A percentile compares a stretch with the other conserved stretches of the same genome.
Evolutionary conservation across 768 basidiomycete genomes (phyloP).

Genomic region (Xerocomellus chrysenteron): DNA sequence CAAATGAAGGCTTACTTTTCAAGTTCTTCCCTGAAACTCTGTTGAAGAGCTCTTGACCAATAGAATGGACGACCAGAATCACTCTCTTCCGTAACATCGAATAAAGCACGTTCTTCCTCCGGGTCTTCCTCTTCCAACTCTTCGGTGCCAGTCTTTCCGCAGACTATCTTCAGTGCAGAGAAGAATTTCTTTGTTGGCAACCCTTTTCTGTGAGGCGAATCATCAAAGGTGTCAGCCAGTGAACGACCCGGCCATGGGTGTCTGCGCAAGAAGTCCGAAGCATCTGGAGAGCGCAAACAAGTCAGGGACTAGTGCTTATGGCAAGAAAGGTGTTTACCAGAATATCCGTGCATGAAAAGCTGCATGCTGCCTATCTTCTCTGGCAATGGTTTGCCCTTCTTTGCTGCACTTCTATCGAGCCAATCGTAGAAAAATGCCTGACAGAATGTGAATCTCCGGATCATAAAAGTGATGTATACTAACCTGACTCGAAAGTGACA

Average conservation of each 20-base stretch:
- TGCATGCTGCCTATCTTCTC: slow-evolving; percentile 93
- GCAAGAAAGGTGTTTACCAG: slow-evolving; percentile 43
- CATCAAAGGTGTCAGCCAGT: slow-evolving; percentile 83
- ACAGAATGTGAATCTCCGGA: not conserved
- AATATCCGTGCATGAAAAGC: slow-evolving; percentile 80
- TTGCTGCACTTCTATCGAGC: slow-evolving; percentile 77
- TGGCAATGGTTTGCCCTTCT: slow-evolving; percentile 80
- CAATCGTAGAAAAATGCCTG: slow-evolving; percentile 93
- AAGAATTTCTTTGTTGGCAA: slow-evolving; percentile 65
- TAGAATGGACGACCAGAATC: slow-evolving; percentile 66
- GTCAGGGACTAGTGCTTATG: not conserved
- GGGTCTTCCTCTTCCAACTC: slow-evolving; percentile 74
- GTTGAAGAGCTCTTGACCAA: slow-evolving; percentile 78
- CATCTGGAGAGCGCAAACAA: slow-evolving; percentile 48
- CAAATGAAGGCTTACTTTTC: slow-evolving; percentile 62
- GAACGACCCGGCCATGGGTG: slow-evolving; percentile 88
- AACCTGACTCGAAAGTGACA: slow-evolving; percentile 74
- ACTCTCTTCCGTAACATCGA: slow-evolving; percentile 60
- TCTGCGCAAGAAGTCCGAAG: slow-evolving; percentile 81
- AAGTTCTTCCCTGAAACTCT: slow-evolving; percentile 82
- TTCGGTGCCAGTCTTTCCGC: slow-evolving; percentile 77
- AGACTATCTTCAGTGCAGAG: slow-evolving; percentile 72
- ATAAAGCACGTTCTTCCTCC: slow-evolving; percentile 70
- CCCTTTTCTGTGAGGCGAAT: slow-evolving; percentile 75
- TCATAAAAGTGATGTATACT: slow-evolving; percentile 5